These are phyloP conservation scores for Fusarium subtropicale DNA, from an alignment of 2,329 filamentous ascomycete genomes.

Conservation along the genomic window DNA sequence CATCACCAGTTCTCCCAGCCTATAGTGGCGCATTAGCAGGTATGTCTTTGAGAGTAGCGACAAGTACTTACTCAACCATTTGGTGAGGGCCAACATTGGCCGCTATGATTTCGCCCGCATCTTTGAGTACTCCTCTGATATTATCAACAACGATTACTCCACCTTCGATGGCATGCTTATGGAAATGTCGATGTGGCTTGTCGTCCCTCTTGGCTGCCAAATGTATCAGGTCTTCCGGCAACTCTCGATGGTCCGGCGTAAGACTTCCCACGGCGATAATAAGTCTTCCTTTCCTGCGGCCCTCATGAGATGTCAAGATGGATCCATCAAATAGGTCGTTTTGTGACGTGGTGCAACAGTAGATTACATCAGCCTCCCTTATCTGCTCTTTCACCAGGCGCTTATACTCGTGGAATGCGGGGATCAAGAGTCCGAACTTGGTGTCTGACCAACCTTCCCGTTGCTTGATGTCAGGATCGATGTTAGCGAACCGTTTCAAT, in stretches of 20 bases:
- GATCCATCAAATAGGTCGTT: conserved; percentile 79
- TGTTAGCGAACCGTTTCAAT: conserved; percentile 60
- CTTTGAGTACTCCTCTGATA: conserved; percentile 80
- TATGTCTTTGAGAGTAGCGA: not conserved
- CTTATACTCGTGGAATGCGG: conserved; percentile 74
- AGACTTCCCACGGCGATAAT: conserved; percentile 79
- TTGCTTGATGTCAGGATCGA: conserved; percentile 59
- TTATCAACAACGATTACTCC: conserved; percentile 79
- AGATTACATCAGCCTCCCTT: conserved; percentile 80
- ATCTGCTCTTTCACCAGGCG: conserved; percentile 78
- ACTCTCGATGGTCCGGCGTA: conserved; percentile 80
- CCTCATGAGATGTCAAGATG: conserved; percentile 78
- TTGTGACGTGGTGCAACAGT: conserved; percentile 85
- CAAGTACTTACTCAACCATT: conserved; percentile 75
- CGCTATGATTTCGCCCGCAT: conserved; percentile 88
- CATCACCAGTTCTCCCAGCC: conserved; percentile 82
- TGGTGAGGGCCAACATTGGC: conserved; percentile 78
- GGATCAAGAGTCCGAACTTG: conserved; percentile 77
- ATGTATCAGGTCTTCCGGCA: conserved; percentile 80
- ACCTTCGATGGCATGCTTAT: conserved; percentile 73
- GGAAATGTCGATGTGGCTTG: conserved; percentile 67
- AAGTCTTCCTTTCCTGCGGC: conserved; percentile 75
- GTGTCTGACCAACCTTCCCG: conserved; percentile 72
- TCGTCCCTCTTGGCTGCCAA: conserved; percentile 66
- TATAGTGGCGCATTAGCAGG: conserved; percentile 45